These are phyloP conservation scores for Globisporangium barbulae DNA, from an alignment of 352 stramenopile species.

Conservation along the genomic window DNA sequence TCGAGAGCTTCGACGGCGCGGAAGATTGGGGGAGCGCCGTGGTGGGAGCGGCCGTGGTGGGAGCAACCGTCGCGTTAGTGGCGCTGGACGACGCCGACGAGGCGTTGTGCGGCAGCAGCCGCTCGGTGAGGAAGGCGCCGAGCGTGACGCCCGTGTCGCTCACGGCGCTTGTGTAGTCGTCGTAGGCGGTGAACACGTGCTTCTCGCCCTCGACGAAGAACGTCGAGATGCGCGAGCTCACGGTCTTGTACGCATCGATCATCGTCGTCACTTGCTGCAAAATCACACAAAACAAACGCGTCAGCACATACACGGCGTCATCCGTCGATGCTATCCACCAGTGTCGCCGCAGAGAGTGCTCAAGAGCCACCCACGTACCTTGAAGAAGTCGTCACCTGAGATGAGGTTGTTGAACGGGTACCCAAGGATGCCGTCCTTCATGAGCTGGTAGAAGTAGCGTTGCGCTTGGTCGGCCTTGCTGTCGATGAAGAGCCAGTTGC, in stretches of 20 bases:
- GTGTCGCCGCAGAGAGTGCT: no score
- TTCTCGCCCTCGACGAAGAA: constrained; percentile 48
- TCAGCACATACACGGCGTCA: not conserved
- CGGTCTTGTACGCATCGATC: constrained; percentile 32
- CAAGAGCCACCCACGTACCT: not conserved
- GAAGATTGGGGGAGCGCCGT: not conserved
- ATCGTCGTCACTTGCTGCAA: constrained; percentile 31
- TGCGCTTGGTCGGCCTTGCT: constrained; percentile 57
- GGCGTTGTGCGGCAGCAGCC: constrained; percentile 12
- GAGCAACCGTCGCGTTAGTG: not conserved
- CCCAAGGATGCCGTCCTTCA: constrained; percentile 41
- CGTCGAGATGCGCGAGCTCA: constrained; percentile 32
- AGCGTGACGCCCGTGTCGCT: constrained; percentile 25
- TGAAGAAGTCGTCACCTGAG: constrained; percentile 30
- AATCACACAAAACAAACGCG: not conserved
- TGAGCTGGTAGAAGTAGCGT: constrained; percentile 55
- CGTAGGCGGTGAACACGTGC: constrained; percentile 39
- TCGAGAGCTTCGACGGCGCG: not conserved
- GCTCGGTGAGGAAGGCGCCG: constrained; percentile 12
- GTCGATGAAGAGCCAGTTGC: constrained; percentile 60
- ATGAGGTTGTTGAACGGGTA: constrained; percentile 60
- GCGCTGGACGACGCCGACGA: not conserved
- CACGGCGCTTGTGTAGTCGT: constrained; percentile 24
- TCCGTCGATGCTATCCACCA: no score
- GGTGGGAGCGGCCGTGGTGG: not conserved